Evolutionary conservation across 352 stramenopile genomes (phyloP), one percentile per base, ranked within the genome.

Genomic region (Thalassiosira hispida): DNA sequence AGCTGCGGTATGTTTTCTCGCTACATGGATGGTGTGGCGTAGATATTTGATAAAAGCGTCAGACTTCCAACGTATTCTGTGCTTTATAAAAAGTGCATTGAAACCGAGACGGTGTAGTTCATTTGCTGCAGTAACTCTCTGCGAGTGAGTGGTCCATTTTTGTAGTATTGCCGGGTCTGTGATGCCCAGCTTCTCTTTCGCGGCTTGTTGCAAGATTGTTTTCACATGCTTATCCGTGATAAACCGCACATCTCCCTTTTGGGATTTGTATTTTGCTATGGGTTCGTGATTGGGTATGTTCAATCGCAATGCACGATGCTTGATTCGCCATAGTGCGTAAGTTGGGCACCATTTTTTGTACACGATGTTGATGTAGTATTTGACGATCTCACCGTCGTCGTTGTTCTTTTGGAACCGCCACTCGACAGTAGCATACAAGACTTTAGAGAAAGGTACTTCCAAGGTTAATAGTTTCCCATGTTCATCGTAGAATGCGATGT

Each of bases 31-130:
- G 2, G 55, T 77, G 44, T 76, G 33, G n/a, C 42, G 27, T 2
- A 77, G 20, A 9, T 77, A 77, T 0, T 46, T 59, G 0, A 66
- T 12, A 20, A 66, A 77, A 6, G 59, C 31, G n/a, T 64, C 59
- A 1, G n/a, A 40, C 25, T 18, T 70, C 57, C 61, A 77, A 4
- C 46, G 31, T 20, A 77, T 47, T 0, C 59, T 3, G 1, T 53
- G 46, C 16, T 71, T 55, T 12, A 77, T 71, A 51, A 64, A 77
- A 6, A 40, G 18, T 29, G 46, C 46, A 47, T 23, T 59, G 38
- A 64, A 63, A 18, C 59, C 38, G 16, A 51, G 18, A 35, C 61
- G 42, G 25, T 70, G 27, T 1, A 77, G 23, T 1, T 64, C 16
- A n/a, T 70, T 67, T 38, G 31, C 29, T 25, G 69, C 69, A 18